These are phyloP conservation scores for Microascus cirrosus DNA, from an alignment of 2,329 filamentous ascomycete species.

Conservation along the genomic window DNA sequence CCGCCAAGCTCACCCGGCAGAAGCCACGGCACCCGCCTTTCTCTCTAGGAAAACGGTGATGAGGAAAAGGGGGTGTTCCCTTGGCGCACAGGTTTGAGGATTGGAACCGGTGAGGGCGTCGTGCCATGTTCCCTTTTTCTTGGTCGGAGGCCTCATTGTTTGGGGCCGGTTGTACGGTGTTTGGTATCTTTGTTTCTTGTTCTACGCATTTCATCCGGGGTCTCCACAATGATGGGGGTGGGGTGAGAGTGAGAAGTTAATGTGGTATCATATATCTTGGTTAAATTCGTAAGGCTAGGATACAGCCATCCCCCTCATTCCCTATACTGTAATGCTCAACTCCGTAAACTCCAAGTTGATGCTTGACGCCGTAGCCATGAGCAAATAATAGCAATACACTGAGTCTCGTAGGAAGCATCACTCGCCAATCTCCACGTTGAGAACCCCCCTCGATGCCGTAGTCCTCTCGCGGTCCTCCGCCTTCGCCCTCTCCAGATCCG, in stretches of 20 bases:
- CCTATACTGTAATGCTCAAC: too few relatives aligned
- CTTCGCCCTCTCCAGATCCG: constrained; percentile 11
- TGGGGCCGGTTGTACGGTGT: background rate
- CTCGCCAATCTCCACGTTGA: constrained; percentile 1
- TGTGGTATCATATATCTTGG: too few relatives aligned
- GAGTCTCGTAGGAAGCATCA: background rate
- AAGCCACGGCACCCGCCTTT: too few relatives aligned
- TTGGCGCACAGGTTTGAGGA: background rate
- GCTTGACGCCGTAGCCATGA: too few relatives aligned
- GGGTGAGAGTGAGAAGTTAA: too few relatives aligned
- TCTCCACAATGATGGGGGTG: too few relatives aligned
- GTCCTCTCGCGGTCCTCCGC: background rate
- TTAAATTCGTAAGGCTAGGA: too few relatives aligned
- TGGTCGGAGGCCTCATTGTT: background rate
- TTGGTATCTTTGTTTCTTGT: background rate
- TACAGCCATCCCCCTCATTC: too few relatives aligned
- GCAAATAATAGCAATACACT: too few relatives aligned
- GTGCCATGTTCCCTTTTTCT: background rate
- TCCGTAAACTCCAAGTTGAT: too few relatives aligned
- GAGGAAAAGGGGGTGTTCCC: background rate
- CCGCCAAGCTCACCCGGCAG: too few relatives aligned
- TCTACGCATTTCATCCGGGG: background rate
- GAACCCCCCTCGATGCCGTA: background rate
- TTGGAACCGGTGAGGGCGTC: background rate
- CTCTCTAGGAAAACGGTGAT: background rate